A percentile compares a stretch with the other conserved stretches of the same genome.
Evolutionary conservation across 2,329 filamentous ascomycete species (phyloP).

Genomic region (Penicillium italicum): DNA sequence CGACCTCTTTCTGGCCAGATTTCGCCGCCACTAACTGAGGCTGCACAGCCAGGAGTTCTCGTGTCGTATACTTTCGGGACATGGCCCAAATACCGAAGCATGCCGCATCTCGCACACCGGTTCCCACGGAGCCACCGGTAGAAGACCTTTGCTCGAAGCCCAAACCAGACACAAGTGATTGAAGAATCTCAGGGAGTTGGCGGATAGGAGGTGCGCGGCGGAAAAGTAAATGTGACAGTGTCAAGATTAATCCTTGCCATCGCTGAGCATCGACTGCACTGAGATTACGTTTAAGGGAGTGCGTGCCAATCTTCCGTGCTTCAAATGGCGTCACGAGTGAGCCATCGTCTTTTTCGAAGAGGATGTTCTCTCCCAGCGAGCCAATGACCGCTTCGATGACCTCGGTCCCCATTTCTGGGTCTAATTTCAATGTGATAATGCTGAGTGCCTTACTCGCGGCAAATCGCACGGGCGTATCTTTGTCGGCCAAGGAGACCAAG

Average conservation of each 20-base stretch:
- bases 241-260: slow-evolving; percentile 91
- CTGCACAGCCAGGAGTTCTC: slow-evolving; percentile 66
- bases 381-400: slow-evolving; percentile 84
- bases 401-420: slow-evolving; percentile 75
- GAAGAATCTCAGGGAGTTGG: slow-evolving; percentile 69
- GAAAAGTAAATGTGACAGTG: slow-evolving; percentile 81
- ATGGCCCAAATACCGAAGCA: slow-evolving; percentile 96
- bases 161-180: slow-evolving; percentile 72
- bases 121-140: slow-evolving; percentile 78
- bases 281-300: slow-evolving; percentile 54
- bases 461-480: slow-evolving; percentile 85
- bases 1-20: slow-evolving; percentile 28
- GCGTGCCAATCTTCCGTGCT: slow-evolving; percentile 31
- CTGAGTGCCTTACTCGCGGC: slow-evolving; percentile 91
- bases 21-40: slow-evolving; percentile 29
- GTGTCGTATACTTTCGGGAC: slow-evolving; percentile 77
- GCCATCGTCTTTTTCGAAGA: slow-evolving; percentile 50
- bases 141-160: slow-evolving; percentile 85
- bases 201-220: slow-evolving; percentile 70
- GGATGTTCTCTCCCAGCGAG: slow-evolving; percentile 59
- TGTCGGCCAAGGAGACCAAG: slow-evolving; percentile 73
- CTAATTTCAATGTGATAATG: slow-evolving; percentile 75
- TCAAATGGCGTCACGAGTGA: slow-evolving; percentile 38
- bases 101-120: slow-evolving; percentile 89
- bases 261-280: slow-evolving; percentile 73